Percentiles rank a stretch among this genome's conserved stretches.
phyloP scores from a whole-genome alignment of 2,329 filamentous ascomycete species.

The Trichoderma hamatum region DNA sequence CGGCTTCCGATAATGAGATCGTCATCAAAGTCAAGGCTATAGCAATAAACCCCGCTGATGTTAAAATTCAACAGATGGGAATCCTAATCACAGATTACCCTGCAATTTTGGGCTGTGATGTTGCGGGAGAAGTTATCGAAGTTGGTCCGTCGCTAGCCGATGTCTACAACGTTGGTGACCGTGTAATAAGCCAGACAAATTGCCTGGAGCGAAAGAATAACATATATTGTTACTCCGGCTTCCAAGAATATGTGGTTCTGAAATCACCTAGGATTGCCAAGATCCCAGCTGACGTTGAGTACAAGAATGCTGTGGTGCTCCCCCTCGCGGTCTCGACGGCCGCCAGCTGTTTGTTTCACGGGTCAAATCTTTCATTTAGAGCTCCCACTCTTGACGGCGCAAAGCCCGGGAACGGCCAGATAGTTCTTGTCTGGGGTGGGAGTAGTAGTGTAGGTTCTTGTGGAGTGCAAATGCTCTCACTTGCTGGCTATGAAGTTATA shows the following conservation, averaged over 20 bases:
- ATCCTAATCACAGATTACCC: background rate
- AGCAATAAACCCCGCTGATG: background rate
- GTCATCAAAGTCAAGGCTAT: background rate
- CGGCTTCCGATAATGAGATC: background rate
- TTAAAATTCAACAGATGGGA: background rate
- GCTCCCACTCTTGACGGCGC: background rate
- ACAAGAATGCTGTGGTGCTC: background rate
- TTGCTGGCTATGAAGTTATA: background rate
- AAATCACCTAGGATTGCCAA: background rate
- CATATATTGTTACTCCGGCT: background rate
- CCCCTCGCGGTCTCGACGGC: background rate
- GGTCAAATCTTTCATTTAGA: background rate
- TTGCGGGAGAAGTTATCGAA: background rate
- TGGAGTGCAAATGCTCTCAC: background rate
- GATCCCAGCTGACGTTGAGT: background rate
- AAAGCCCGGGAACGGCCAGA: background rate
- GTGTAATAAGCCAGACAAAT: background rate
- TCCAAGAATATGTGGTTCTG: background rate
- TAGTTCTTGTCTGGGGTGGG: background rate
- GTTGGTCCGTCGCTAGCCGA: background rate
- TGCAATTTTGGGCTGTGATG: background rate
- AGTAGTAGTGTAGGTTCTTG: background rate
- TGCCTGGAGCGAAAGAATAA: background rate
- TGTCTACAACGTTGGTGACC: background rate
- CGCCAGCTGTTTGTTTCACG: background rate